Conservation (phyloP, 495 filamentous ascomycete genomes). For the Daldinia bambusicola region DNA sequence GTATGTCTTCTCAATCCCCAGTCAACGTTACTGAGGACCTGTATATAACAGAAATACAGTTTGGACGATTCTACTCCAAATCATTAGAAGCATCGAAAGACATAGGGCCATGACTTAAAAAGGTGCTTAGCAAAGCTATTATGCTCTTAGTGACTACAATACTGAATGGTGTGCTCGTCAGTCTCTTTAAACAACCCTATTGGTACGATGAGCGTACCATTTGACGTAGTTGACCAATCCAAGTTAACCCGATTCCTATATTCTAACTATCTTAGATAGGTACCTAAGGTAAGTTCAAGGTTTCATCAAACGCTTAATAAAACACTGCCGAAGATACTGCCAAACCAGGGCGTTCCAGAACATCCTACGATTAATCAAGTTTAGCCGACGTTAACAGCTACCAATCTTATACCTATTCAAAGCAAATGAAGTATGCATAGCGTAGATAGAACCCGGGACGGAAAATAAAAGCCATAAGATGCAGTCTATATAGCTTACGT, state of each 20-base stretch:
- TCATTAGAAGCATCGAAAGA: neutral
- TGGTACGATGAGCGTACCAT: slow-evolving; percentile 16
- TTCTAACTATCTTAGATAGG: slow-evolving; percentile 7
- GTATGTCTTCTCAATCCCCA: neutral
- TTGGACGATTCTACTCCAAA: neutral
- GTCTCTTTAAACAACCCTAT: neutral
- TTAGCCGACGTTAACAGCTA: slow-evolving; percentile 26
- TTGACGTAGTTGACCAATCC: neutral
- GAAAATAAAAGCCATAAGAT: neutral
- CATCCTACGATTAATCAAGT: neutral
- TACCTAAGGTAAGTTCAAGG: slow-evolving; percentile 10
- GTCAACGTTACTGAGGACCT: neutral
- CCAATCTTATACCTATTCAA: slow-evolving; percentile 1
- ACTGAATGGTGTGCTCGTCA: neutral
- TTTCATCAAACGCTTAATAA: slow-evolving; percentile 14
- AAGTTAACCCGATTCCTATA: slow-evolving; percentile 25
- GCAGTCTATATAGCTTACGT: slow-evolving; percentile 5
- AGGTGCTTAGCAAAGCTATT: neutral
- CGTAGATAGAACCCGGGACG: neutral
- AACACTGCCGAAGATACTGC: neutral
- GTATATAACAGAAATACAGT: too few species aligned
- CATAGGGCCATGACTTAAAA: neutral
- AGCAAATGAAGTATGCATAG: neutral
- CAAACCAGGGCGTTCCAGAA: slow-evolving; percentile 13
- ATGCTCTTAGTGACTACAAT: neutral